phyloP scores from a whole-genome alignment of 2,329 filamentous ascomycete species.

The Fusarium pseudoanthophilum region DNA sequence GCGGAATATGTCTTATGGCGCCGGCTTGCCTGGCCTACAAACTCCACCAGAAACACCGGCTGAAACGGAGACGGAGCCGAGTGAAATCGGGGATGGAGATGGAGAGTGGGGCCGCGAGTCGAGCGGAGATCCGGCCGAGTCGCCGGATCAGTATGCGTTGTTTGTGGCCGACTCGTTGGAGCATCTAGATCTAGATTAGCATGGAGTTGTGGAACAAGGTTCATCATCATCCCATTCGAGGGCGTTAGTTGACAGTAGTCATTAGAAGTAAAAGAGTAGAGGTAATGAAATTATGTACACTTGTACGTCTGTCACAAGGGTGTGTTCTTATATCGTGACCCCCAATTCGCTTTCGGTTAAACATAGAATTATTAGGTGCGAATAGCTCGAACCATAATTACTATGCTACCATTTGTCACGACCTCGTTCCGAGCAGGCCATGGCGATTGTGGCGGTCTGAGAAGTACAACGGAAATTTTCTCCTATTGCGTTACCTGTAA shows the following conservation, averaged over 20 bases:
- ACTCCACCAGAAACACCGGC: constrained; percentile 68
- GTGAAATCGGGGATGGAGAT: constrained; percentile 57
- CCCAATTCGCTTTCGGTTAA: neutral
- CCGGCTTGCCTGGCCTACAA: constrained; percentile 52
- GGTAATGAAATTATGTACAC: constrained; percentile 2
- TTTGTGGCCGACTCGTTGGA: constrained; percentile 40
- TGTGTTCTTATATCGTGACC: neutral
- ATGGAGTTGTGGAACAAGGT: constrained; percentile 1
- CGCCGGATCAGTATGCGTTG: constrained; percentile 26
- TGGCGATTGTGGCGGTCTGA: neutral
- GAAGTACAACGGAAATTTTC: neutral
- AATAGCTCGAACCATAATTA: neutral
- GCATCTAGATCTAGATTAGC: constrained; percentile 43
- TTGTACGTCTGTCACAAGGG: neutral
- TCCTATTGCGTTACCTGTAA: neutral
- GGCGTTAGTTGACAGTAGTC: neutral
- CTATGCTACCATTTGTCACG: neutral
- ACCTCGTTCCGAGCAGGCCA: neutral
- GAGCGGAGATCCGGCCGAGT: constrained; percentile 24
- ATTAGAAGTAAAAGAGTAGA: neutral
- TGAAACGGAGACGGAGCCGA: constrained; percentile 63
- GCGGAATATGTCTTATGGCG: constrained; percentile 47
- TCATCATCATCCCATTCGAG: neutral
- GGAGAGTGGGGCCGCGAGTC: constrained; percentile 27
- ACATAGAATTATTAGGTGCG: neutral